Percentiles rank a stretch among this genome's conserved stretches.
Conservation (phyloP, 495 filamentous ascomycete species). For the Penicillium lagena region DNA sequence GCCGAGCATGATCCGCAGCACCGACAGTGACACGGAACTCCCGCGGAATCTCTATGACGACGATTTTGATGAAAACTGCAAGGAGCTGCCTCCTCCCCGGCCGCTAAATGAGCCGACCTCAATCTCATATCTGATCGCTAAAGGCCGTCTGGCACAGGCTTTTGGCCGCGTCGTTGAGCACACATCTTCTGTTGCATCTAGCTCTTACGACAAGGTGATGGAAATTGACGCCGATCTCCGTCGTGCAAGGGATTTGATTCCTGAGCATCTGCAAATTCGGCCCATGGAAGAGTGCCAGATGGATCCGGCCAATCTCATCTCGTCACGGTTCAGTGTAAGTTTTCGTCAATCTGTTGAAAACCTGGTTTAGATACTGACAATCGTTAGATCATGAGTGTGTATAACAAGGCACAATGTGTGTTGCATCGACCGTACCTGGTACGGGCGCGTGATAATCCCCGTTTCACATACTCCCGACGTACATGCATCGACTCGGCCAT, state of each 20-base stretch:
- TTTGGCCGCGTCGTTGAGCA: conserved; percentile 57
- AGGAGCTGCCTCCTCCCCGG: conserved; percentile 67
- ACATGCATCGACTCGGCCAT: conserved; percentile 85
- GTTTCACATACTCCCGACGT: conserved; percentile 76
- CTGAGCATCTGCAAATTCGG: conserved; percentile 71
- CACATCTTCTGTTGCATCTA: conserved; percentile 33
- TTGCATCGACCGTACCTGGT: conserved; percentile 83
- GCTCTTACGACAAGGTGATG: conserved; percentile 79
- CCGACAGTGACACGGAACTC: conserved; percentile 78
- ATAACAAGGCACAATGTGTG: conserved; percentile 79
- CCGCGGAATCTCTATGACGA: conserved; percentile 93
- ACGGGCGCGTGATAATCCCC: conserved; percentile 67
- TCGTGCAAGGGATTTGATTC: conserved; percentile 61
- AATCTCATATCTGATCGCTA: conserved; percentile 81
- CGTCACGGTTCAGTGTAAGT: conserved; percentile 67
- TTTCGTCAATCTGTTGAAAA: not conserved
- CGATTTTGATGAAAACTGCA: conserved; percentile 76
- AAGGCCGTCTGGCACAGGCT: conserved; percentile 57
- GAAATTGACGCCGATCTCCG: conserved; percentile 73
- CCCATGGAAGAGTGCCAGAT: conserved; percentile 69
- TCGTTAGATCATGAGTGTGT: conserved; percentile 67
- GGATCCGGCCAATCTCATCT: conserved; percentile 73
- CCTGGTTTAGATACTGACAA: conserved; percentile 4
- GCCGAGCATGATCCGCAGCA: conserved; percentile 77
- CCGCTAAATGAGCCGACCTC: conserved; percentile 75